Percentiles rank a stretch among this genome's conserved stretches.
Conservation (phyloP, 1,139 yeast species). For the Sugiyamaella neomexicana region DNA sequence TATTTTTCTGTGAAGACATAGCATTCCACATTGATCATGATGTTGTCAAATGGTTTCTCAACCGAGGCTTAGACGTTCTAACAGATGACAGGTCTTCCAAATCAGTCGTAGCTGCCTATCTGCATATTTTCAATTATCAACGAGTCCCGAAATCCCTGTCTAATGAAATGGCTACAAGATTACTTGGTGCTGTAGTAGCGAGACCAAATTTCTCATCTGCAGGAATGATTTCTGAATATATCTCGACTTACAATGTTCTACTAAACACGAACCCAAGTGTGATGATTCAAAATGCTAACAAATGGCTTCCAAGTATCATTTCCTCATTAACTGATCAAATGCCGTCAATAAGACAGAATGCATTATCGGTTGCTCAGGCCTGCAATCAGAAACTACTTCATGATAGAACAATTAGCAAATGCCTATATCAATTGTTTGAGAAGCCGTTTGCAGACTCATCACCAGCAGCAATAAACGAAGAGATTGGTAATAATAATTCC, state of each 20-base stretch:
- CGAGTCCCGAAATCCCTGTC: slow-evolving; percentile 28
- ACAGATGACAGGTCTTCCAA: slow-evolving; percentile 26
- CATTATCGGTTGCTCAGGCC: slow-evolving; percentile 28
- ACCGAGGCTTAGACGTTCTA: slow-evolving; percentile 30
- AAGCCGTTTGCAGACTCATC: slow-evolving; percentile 15
- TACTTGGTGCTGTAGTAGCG: slow-evolving; percentile 25
- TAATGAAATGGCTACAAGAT: slow-evolving; percentile 27
- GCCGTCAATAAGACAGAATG: slow-evolving; percentile 27
- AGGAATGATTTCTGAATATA: slow-evolving; percentile 31
- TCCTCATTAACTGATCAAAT: slow-evolving; percentile 27
- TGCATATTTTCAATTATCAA: slow-evolving; percentile 34
- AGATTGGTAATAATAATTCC: not conserved
- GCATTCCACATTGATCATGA: slow-evolving; percentile 28
- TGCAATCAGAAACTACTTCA: slow-evolving; percentile 27
- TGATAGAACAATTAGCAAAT: slow-evolving; percentile 22
- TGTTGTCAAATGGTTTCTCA: slow-evolving; percentile 30
- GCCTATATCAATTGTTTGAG: slow-evolving; percentile 22
- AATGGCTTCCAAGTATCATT: slow-evolving; percentile 32
- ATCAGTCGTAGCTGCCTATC: slow-evolving; percentile 31
- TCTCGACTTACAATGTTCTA: slow-evolving; percentile 25
- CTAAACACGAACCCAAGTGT: slow-evolving; percentile 23
- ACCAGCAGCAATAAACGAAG: not conserved
- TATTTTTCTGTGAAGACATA: slow-evolving; percentile 29
- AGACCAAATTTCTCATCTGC: slow-evolving; percentile 31
- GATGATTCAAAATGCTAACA: slow-evolving; percentile 26